These are phyloP conservation scores for Cochlearia excelsa DNA, from an alignment of 345 rosid genomes.

Conservation along the genomic window DNA sequence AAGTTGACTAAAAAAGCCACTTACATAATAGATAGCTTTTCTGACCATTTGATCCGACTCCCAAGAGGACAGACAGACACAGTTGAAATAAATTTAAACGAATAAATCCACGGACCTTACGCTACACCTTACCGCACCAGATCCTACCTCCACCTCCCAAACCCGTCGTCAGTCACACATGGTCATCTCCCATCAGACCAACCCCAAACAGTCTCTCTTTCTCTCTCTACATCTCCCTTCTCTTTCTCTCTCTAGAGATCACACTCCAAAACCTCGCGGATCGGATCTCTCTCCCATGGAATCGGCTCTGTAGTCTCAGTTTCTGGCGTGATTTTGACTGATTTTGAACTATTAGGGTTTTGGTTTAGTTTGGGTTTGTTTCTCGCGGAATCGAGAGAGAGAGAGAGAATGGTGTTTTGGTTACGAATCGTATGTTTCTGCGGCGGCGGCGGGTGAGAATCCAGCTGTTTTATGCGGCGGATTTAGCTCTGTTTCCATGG, in stretches of 20 bases:
- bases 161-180: conserved; percentile 34
- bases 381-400: conserved; percentile 1
- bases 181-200: conserved; percentile 35
- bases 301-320: conserved; percentile 16
- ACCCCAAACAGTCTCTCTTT: conserved; percentile 28
- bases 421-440: conserved; percentile 32
- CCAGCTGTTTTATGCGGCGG: conserved; percentile 18
- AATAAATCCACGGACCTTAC: conserved; percentile 15
- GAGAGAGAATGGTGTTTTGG: conserved; percentile 39
- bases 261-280: conserved; percentile 47
- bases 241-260: conserved; percentile 36
- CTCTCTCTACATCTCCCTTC: conserved; percentile 25
- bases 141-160: conserved; percentile 15
- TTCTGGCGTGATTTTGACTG: conserved; percentile 31
- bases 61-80: too few species aligned
- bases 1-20: too few species aligned
- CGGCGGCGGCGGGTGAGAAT: conserved; percentile 23
- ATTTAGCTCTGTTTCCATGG: conserved; percentile 44
- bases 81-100: too few species aligned
- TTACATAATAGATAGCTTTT: too few species aligned
- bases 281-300: conserved; percentile 53
- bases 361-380: not conserved
- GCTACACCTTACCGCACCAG: conserved; percentile 35
- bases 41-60: too few species aligned
- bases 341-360: conserved; percentile 33